Evolutionary conservation across 2,329 filamentous ascomycete genomes (phyloP).

Genomic region (Sporothrix curviconia): DNA sequence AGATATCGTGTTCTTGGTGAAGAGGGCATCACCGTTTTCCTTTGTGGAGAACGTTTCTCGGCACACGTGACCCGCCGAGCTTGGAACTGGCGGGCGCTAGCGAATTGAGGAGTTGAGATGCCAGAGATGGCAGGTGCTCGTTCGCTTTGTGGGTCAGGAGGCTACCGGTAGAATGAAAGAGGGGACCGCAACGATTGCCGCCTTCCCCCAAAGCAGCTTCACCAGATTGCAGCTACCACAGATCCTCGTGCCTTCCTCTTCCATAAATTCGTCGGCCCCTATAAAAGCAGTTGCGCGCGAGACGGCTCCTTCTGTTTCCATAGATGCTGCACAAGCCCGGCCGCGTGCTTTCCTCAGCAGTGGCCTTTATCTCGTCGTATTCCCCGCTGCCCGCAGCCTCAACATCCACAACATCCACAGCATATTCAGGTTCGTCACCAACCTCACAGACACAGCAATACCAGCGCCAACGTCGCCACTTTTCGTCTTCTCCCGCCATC

Average conservation of each 20-base stretch:
- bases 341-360: constrained; percentile 10
- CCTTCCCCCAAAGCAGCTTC: not conserved
- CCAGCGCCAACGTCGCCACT: not conserved
- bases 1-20: no score
- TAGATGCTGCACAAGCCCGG: constrained; percentile 11
- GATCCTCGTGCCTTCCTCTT: not conserved
- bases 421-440: not conserved
- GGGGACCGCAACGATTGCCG: not conserved
- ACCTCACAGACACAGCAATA: not conserved
- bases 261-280: not conserved
- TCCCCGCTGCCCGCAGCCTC: not conserved
- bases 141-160: not conserved
- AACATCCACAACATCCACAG: not conserved
- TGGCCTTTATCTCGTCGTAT: not conserved
- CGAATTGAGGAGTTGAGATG: not conserved
- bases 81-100: not conserved
- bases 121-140: constrained; percentile 4
- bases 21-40: no score
- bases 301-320: not conserved
- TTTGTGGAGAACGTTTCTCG: no score
- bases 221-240: not conserved
- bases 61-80: not conserved
- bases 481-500: constrained; percentile 23
- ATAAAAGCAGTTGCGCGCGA: not conserved
- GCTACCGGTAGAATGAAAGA: not conserved